Conservation (phyloP, 1,139 yeast genomes). For the Dujonia santamariae region DNA sequence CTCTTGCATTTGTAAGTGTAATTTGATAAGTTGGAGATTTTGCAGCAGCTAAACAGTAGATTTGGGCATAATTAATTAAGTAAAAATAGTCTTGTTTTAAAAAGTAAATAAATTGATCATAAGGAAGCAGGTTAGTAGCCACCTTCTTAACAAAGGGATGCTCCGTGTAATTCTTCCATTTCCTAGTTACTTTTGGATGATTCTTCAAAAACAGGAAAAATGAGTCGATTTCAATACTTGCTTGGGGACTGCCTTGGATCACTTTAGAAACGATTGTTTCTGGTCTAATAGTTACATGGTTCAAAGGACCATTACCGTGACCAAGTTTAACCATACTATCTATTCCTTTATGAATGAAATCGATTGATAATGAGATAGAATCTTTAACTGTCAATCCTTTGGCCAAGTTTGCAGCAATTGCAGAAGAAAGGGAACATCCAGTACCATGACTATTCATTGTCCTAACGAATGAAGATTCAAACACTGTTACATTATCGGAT, state of each 20-base stretch:
- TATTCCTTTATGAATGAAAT: constrained; percentile 68
- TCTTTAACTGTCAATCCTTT: constrained; percentile 40
- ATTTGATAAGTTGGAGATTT: constrained; percentile 56
- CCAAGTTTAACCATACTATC: constrained; percentile 43
- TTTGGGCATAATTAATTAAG: constrained; percentile 63
- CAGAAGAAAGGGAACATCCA: constrained; percentile 84
- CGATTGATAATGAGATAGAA: constrained; percentile 56
- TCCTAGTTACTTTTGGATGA: constrained; percentile 53
- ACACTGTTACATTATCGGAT: constrained; percentile 35
- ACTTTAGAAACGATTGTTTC: background rate
- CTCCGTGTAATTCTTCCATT: constrained; percentile 57
- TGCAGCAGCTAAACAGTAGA: constrained; percentile 64
- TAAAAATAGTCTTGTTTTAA: constrained; percentile 73
- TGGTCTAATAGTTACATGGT: constrained; percentile 34
- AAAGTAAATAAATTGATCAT: constrained; percentile 52
- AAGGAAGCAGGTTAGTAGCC: constrained; percentile 51
- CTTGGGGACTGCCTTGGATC: background rate
- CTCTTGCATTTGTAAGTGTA: constrained; percentile 49
- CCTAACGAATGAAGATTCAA: constrained; percentile 46
- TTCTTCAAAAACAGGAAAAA: constrained; percentile 30
- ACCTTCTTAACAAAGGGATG: constrained; percentile 61
- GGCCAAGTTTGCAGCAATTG: constrained; percentile 77
- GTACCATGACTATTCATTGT: constrained; percentile 79
- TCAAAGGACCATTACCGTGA: constrained; percentile 69
- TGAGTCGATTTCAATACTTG: constrained; percentile 8